Conservation (phyloP, 345 rosid genomes). For the Diplotaxis tenuifolia region DNA sequence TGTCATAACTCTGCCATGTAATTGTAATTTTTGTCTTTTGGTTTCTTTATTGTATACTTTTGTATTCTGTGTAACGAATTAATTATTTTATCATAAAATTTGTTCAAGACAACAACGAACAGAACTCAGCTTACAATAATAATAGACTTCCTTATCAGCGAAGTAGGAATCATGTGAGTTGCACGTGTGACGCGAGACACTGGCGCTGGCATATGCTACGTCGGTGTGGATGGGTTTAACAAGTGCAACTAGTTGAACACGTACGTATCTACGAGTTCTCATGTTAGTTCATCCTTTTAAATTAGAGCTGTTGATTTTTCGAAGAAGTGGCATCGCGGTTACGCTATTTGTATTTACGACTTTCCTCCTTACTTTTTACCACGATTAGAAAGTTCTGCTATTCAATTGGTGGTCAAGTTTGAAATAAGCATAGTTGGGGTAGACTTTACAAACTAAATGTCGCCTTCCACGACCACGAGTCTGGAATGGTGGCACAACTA, state of each 20-base stretch:
- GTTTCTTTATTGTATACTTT: not conserved
- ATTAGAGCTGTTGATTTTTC: not conserved
- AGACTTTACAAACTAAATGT: constrained; percentile 15
- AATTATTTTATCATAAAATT: not conserved
- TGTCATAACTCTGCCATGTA: not conserved
- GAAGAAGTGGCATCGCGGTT: not conserved
- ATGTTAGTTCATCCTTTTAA: not conserved
- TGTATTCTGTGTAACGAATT: not conserved
- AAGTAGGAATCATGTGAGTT: constrained; percentile 33
- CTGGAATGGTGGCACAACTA: not conserved
- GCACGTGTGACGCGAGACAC: constrained; percentile 26
- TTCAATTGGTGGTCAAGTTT: constrained; percentile 3
- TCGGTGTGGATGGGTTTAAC: not conserved
- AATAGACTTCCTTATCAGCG: not conserved
- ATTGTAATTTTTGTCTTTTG: not conserved
- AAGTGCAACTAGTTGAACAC: constrained; percentile 15
- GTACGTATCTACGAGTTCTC: constrained; percentile 14
- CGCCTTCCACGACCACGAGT: not conserved
- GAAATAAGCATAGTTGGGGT: not conserved
- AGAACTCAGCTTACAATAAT: not conserved
- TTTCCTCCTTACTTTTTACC: not conserved
- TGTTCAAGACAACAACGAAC: not conserved
- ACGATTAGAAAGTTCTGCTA: not conserved
- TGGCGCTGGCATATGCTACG: constrained; percentile 27
- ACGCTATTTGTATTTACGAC: constrained; percentile 3